A percentile compares a stretch with the other conserved stretches of the same genome.
These are phyloP conservation scores for Chaetoceros tenuissimus DNA, from an alignment of 108 stramenopile genomes.

Conservation along the genomic window DNA sequence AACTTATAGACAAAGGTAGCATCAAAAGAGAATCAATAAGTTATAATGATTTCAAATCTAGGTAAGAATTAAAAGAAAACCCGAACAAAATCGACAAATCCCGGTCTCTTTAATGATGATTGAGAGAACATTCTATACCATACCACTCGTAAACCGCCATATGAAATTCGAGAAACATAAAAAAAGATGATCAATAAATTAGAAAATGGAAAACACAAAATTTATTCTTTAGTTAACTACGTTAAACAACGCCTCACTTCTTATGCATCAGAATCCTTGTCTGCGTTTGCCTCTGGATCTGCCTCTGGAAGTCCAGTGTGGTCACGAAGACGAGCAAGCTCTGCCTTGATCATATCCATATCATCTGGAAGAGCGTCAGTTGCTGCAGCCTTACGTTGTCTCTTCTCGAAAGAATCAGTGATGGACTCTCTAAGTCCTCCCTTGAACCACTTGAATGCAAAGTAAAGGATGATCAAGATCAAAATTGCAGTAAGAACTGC, in stretches of 20 bases:
- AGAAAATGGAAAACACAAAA: too few species aligned
- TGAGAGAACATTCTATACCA: too few species aligned
- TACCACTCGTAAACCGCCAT: too few species aligned
- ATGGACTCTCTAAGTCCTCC: neutral
- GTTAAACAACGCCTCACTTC: neutral
- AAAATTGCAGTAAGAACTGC: slow-evolving; percentile 23
- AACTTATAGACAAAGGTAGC: too few species aligned
- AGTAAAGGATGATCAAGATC: slow-evolving; percentile 4
- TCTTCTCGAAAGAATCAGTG: slow-evolving; percentile 23
- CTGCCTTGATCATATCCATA: slow-evolving; percentile 40
- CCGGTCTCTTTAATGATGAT: too few species aligned
- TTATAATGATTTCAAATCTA: too few species aligned
- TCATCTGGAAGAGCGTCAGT: slow-evolving; percentile 34
- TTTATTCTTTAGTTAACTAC: neutral
- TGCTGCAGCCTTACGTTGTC: slow-evolving; percentile 18
- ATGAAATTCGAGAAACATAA: too few species aligned
- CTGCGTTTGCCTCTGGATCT: neutral
- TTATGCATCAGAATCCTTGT: neutral
- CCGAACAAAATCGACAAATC: too few species aligned
- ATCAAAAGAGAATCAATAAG: too few species aligned
- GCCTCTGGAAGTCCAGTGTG: slow-evolving; percentile 37
- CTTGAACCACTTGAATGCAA: slow-evolving; percentile 32
- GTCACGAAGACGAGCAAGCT: slow-evolving; percentile 23
- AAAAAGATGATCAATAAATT: too few species aligned
- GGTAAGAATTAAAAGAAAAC: too few species aligned